Evolutionary conservation across 1,139 yeast genomes (phyloP).

Genomic region (Candida tetrigidarum): DNA sequence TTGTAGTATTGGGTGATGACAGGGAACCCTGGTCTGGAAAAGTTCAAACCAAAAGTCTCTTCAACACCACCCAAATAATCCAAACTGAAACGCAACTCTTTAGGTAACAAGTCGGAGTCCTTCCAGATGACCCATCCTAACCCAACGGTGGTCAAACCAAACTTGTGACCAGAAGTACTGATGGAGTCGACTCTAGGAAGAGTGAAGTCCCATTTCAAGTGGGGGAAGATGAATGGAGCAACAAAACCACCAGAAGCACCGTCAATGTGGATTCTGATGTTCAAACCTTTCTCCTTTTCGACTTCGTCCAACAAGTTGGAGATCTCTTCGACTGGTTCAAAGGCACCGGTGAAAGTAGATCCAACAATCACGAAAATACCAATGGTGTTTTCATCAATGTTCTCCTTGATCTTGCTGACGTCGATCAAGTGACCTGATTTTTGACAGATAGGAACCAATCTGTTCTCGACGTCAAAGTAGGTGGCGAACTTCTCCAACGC

Average conservation of each 20-base stretch:
- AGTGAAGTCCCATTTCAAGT: conserved; percentile 81
- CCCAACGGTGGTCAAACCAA: conserved; percentile 89
- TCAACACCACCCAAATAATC: conserved; percentile 90
- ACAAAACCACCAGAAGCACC: conserved; percentile 93
- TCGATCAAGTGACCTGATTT: conserved; percentile 70
- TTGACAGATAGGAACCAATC: conserved; percentile 68
- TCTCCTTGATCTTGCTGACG: conserved; percentile 56
- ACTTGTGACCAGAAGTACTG: conserved; percentile 94
- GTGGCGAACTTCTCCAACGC: conserved; percentile 94
- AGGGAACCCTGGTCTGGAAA: conserved; percentile 92
- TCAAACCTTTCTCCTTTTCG: conserved; percentile 67
- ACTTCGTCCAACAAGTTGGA: conserved; percentile 65
- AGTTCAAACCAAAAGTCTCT: conserved; percentile 84
- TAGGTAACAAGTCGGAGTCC: conserved; percentile 64
- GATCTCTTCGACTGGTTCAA: conserved; percentile 74
- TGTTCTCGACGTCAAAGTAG: conserved; percentile 88
- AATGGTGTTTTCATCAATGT: conserved; percentile 88
- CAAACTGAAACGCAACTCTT: conserved; percentile 67
- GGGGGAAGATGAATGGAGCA: conserved; percentile 82
- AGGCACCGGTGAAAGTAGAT: conserved; percentile 92
- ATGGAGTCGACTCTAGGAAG: conserved; percentile 78
- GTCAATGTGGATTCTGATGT: conserved; percentile 86
- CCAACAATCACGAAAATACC: conserved; percentile 91
- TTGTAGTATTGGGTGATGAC: conserved; percentile 88
- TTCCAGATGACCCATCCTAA: conserved; percentile 93